Evolutionary conservation across 2,329 filamentous ascomycete species (phyloP).

Genomic region (Dactylellina parvicollis): DNA sequence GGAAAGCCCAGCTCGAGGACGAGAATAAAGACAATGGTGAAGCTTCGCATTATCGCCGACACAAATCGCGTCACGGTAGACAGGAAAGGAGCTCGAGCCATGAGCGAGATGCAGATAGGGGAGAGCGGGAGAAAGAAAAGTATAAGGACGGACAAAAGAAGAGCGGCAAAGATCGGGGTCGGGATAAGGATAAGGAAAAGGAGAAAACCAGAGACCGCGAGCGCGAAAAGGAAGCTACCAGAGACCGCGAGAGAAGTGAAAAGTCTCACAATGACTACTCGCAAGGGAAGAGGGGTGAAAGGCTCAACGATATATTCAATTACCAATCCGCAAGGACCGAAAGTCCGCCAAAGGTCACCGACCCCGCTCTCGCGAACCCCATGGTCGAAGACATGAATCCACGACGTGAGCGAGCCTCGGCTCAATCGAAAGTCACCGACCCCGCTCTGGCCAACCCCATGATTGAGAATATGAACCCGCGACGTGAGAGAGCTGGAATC

Average conservation of each 20-base stretch:
- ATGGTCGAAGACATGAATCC: slow-evolving; percentile 41
- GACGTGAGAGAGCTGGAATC: slow-evolving; percentile 39
- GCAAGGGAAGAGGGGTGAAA: not conserved
- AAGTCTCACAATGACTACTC: not conserved
- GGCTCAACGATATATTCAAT: too few species aligned
- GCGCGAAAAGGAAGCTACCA: not conserved
- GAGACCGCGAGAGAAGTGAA: slow-evolving; percentile 6
- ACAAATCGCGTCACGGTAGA: slow-evolving; percentile 33
- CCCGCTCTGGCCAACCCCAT: slow-evolving; percentile 43
- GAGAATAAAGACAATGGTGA: not conserved
- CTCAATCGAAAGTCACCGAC: slow-evolving; percentile 30
- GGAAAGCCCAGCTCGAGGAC: slow-evolving; percentile 1
- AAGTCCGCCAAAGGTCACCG: too few species aligned
- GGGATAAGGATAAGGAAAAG: slow-evolving; percentile 16
- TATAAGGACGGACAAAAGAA: slow-evolving; percentile 7
- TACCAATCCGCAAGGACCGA: too few species aligned
- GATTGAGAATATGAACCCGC: slow-evolving; percentile 38
- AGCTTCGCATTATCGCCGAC: not conserved
- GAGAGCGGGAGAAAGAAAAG: not conserved
- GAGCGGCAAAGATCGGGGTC: slow-evolving; percentile 2
- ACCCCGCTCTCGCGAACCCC: slow-evolving; percentile 44
- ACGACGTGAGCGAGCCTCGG: slow-evolving; percentile 34
- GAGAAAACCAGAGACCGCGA: slow-evolving; percentile 3
- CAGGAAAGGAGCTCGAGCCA: slow-evolving; percentile 37
- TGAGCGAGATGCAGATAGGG: slow-evolving; percentile 24